Evolutionary conservation across 306 rosid species (phyloP).

Genomic region (Cucurbita argyrosperma): DNA sequence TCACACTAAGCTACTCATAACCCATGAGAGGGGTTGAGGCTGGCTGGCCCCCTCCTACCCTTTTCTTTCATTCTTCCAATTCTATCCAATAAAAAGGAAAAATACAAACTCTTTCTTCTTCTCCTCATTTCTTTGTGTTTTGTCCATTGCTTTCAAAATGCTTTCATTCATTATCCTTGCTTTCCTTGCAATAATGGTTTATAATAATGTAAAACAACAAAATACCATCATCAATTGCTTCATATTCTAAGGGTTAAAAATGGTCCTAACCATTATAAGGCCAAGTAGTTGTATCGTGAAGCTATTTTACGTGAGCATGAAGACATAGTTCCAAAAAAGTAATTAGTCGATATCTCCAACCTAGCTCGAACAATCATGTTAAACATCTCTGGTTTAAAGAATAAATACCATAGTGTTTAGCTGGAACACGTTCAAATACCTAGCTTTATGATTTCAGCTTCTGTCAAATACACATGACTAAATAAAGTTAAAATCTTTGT

Average conservation of each 20-base stretch:
- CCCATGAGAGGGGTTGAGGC: conserved; percentile 28
- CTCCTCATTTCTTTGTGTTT: background rate
- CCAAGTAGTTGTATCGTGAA: background rate
- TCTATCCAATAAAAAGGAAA: background rate
- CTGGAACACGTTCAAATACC: background rate
- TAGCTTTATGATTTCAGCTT: background rate
- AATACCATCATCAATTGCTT: conserved; percentile 26
- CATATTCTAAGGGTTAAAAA: conserved; percentile 9
- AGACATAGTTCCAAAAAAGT: background rate
- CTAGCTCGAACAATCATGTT: background rate
- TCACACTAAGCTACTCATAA: conserved; percentile 71
- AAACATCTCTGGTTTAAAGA: background rate
- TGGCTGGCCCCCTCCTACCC: conserved; percentile 5
- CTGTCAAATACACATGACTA: background rate
- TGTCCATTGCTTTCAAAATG: background rate
- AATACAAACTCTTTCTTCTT: background rate
- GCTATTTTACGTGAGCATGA: background rate
- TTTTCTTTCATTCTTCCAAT: conserved; percentile 8
- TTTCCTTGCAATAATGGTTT: conserved; percentile 26
- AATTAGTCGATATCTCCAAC: background rate
- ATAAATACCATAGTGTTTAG: background rate
- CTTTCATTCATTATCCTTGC: conserved; percentile 21
- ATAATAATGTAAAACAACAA: conserved; percentile 29
- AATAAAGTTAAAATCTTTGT: background rate
- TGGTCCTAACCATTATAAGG: background rate